These are phyloP conservation scores for Vachellia pachyceras DNA, from an alignment of 306 rosid species.

Conservation along the genomic window DNA sequence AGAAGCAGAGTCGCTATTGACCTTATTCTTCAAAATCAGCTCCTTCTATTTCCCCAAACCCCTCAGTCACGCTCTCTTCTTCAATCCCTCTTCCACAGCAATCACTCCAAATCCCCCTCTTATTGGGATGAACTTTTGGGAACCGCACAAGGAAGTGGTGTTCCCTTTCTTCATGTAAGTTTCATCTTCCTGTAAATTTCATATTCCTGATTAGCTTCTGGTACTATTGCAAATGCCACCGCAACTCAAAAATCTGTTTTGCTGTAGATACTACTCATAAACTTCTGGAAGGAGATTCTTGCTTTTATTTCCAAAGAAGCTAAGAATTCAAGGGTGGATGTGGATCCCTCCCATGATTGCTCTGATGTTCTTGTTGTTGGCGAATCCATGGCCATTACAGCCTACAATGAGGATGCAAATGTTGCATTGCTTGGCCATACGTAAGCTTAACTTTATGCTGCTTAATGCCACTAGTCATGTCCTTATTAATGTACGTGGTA, in stretches of 20 bases:
- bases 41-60: constrained; percentile 30
- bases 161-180: constrained; percentile 72
- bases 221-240: background rate
- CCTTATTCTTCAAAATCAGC: constrained; percentile 10
- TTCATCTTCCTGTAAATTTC: background rate
- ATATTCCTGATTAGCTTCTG: background rate
- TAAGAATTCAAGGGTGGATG: constrained; percentile 32
- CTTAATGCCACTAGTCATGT: too few relatives aligned
- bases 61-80: constrained; percentile 60
- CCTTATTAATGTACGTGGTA: too few relatives aligned
- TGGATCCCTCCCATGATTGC: constrained; percentile 65
- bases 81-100: constrained; percentile 52
- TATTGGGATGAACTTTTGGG: constrained; percentile 84
- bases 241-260: constrained; percentile 1
- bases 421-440: constrained; percentile 79
- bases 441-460: constrained; percentile 45
- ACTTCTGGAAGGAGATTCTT: constrained; percentile 87
- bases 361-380: constrained; percentile 74
- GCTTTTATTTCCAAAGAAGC: constrained; percentile 64
- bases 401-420: constrained; percentile 92
- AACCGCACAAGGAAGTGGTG: constrained; percentile 70
- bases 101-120: constrained; percentile 56
- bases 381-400: constrained; percentile 75
- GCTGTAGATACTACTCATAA: constrained; percentile 70
- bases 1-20: constrained; percentile 23